Evolutionary conservation across 2,329 filamentous ascomycete genomes (phyloP).

Genomic region (Ampelomyces quisqualis): DNA sequence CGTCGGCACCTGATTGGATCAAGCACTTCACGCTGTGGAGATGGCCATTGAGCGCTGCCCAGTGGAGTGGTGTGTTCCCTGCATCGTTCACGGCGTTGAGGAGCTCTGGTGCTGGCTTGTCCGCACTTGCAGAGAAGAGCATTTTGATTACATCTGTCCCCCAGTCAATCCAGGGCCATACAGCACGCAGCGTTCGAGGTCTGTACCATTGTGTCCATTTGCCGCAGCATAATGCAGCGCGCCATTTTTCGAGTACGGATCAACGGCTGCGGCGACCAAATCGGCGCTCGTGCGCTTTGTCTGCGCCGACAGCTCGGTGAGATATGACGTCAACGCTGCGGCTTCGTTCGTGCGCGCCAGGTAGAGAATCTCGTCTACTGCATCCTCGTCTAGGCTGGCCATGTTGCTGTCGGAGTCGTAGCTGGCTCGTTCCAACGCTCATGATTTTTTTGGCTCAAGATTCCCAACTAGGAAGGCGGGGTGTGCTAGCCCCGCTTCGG

Average conservation of each 20-base stretch:
- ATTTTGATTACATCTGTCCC: conserved; percentile 36
- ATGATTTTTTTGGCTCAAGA: conserved; percentile 16
- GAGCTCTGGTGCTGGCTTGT: conserved; percentile 46
- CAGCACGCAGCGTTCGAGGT: neutral
- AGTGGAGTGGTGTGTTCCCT: conserved; percentile 90
- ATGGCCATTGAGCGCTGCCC: conserved; percentile 89
- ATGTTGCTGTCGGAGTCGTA: conserved; percentile 14
- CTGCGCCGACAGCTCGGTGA: conserved; percentile 62
- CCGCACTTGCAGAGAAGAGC: conserved; percentile 42
- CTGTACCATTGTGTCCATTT: conserved; percentile 77
- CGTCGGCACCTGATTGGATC: conserved; percentile 73
- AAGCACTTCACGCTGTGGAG: conserved; percentile 76
- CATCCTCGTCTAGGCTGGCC: conserved; percentile 59
- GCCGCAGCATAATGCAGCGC: conserved; percentile 87
- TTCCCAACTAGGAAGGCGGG: conserved; percentile 18
- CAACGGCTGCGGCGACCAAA: conserved; percentile 69
- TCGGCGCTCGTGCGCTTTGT: conserved; percentile 61
- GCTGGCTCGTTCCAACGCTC: conserved; percentile 1
- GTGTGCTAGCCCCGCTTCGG: conserved; percentile 11
- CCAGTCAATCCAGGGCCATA: conserved; percentile 20
- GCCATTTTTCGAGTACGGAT: conserved; percentile 74
- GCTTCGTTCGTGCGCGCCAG: conserved; percentile 77
- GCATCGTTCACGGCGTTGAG: conserved; percentile 72
- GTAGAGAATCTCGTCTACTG: conserved; percentile 91
- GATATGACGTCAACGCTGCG: conserved; percentile 61